Evolutionary conservation across 768 basidiomycete genomes (phyloP).

Genomic region (Phaffia australis): DNA sequence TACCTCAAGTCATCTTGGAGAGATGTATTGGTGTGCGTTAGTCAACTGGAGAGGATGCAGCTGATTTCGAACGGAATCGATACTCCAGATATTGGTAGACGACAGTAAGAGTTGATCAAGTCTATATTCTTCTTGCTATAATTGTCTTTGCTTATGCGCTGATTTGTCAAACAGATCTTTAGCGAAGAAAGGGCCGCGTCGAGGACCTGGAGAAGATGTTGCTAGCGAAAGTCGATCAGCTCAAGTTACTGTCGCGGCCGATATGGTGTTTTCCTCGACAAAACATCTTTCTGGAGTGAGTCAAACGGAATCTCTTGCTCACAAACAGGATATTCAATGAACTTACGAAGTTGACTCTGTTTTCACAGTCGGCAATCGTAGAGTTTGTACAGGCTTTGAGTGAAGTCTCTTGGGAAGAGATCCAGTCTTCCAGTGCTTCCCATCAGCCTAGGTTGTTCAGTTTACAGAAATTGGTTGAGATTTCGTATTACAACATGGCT

Average conservation of each 20-base stretch:
- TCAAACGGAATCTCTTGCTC: conserved; percentile 22
- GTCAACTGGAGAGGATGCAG: conserved; percentile 97
- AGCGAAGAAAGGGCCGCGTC: conserved; percentile 18
- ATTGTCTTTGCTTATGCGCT: not conserved
- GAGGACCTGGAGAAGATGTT: conserved; percentile 63
- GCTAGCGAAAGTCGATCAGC: conserved; percentile 94
- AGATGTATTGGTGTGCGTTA: conserved; percentile 91
- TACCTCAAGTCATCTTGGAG: conserved; percentile 92
- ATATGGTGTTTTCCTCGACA: conserved; percentile 97
- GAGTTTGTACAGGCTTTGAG: conserved; percentile 93
- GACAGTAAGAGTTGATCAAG: conserved; percentile 51
- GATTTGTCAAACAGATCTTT: conserved; percentile 7
- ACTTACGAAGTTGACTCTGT: not conserved
- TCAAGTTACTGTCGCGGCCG: conserved; percentile 95
- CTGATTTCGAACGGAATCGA: conserved; percentile 86
- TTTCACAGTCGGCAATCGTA: conserved; percentile 74
- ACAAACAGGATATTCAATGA: not conserved
- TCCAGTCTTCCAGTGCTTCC: conserved; percentile 82
- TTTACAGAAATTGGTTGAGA: conserved; percentile 93
- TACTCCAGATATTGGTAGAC: conserved; percentile 61
- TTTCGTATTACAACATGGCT: conserved; percentile 99
- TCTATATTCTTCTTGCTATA: not conserved
- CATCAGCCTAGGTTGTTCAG: conserved; percentile 92
- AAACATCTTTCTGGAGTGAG: conserved; percentile 87
- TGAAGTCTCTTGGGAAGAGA: conserved; percentile 98